Base-by-base conservation (phyloP, 495 filamentous ascomycete genomes). In the Penicilliopsis zonata region DNA sequence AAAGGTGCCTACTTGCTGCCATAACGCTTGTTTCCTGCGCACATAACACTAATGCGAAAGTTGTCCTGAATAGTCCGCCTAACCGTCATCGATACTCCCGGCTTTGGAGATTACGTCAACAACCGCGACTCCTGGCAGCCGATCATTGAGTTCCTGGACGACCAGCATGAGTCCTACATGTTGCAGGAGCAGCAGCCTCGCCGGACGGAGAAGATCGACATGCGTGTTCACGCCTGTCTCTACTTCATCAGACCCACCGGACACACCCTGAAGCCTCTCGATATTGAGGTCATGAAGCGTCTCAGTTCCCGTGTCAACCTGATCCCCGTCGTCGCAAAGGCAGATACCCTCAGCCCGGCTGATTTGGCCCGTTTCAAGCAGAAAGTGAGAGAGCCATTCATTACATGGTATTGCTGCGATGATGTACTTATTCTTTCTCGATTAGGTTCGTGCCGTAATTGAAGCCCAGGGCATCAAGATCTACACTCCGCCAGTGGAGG, bases 161-260 rank as follows among this genome's bases (percentile, higher is more conserved):
- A 98, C 63, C 90, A 98, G 71, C 90, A 98, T 62, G 90, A 98
- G 69, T 96, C 90, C 9, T 98, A 98, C 57, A 98, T 98, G 90
- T 71, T 98, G 52, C 90, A 98, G 71, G 90, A 98, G 74, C 90
- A 98, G 65, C 90, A 98, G 62, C 90, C 90, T 41, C 84, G 85
- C 61, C 84, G 90, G 45, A 78, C 78, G 38, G 90, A 96, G 64
- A 98, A 96, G 75, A 96, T 98, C 47, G 90, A 98, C 54, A 83
- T 98, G 58, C 86, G 90, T 65, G 90, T 98, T 25, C 90, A 98
- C 53, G 84, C 92, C 30, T 98, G 90, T 61, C 59, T 98, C 52
- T 98, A 98, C 72, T 98, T 98, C 69, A 96, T 98, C 60, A 71
- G 90, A 57, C 90, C 90, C 24, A 98, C 90, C 33, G 90, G 90